Conservation (phyloP, 495 filamentous ascomycete genomes). For the Platismatia glauca region DNA sequence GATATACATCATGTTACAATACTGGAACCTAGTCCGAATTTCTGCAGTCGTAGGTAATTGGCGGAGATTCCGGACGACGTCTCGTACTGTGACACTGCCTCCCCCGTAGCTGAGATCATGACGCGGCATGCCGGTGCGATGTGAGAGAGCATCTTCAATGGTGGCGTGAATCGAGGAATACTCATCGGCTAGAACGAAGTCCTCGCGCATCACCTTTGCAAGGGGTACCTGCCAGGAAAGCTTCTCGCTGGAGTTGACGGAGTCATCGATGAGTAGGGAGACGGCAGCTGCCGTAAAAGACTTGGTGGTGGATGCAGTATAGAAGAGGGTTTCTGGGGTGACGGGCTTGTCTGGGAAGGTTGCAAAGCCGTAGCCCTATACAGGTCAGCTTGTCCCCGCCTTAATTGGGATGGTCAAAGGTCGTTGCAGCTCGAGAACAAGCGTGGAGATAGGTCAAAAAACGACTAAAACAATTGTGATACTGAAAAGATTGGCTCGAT, state of each 20-base stretch:
- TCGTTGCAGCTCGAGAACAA: neutral
- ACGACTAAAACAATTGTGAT: neutral
- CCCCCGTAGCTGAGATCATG: conserved; percentile 32
- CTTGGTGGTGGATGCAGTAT: conserved; percentile 45
- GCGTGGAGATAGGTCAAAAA: neutral
- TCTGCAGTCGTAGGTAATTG: conserved; percentile 35
- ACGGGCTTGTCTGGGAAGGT: conserved; percentile 32
- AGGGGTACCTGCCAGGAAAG: conserved; percentile 44
- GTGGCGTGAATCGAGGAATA: conserved; percentile 40
- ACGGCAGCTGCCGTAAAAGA: conserved; percentile 45
- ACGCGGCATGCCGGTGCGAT: conserved; percentile 41
- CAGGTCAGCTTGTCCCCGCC: conserved; percentile 1
- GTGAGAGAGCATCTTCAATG: conserved; percentile 43
- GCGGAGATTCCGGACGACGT: conserved; percentile 34
- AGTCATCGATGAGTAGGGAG: conserved; percentile 39
- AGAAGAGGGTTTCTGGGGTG: conserved; percentile 38
- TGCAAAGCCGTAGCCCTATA: conserved; percentile 45
- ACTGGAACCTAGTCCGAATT: conserved; percentile 37
- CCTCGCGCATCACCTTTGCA: conserved; percentile 39
- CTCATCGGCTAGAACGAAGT: conserved; percentile 43
- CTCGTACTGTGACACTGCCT: conserved; percentile 22
- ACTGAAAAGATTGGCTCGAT: too few species aligned
- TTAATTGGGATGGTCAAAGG: neutral
- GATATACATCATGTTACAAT: conserved; percentile 47
- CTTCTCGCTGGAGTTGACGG: conserved; percentile 23